Base-by-base conservation (phyloP, 352 stramenopile genomes). In the Phytophthora meadii region DNA sequence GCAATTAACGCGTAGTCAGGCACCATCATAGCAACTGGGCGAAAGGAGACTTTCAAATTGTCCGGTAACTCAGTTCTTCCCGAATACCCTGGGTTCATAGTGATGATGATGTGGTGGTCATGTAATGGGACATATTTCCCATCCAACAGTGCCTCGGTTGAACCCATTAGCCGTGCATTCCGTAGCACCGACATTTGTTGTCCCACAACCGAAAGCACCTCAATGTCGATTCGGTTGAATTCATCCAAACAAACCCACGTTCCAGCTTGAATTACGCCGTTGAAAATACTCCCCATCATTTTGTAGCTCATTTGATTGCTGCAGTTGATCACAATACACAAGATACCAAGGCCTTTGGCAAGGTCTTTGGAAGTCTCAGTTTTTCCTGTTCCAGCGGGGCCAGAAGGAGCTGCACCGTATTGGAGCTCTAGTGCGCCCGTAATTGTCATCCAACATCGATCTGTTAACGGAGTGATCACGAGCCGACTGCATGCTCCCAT, bases 241-340 rank as follows among this genome's bases (percentile, higher is more conserved):
- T 97, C 91, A 54, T 97, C 90, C 22, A 97, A 64, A 51, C 90
- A 97, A 2, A 77, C 74, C 91, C 91, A 97, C 19, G 76, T 77
- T 4, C 91, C 88, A 3, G 82, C 78, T 62, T 94, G 84, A 24
- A 86, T 72, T 10, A 94, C 77, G 22, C 89, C 89, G 46, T 93
- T 93, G 34, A 95, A 93, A 30, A 96, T 88, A 47, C 84, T 94
- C n/a, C 74, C 87, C 78, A 95, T 87, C 72, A 92, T 92, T 55
- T 85, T 90, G 70, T 90, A 93, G 59, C 90, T 97, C 77, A 98
- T 98, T 74, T 98, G 93, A 59, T 98, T 95, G 28, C 87, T 97
- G 77, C 95, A 99, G 65, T 98, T 98, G 66, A 98, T 98, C 15
- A 98, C 95, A 58, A 98, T 98, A 57, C 92, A 98, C 0, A 96